phyloP scores from a whole-genome alignment of 306 rosid species.

The Lotus japonicus region DNA sequence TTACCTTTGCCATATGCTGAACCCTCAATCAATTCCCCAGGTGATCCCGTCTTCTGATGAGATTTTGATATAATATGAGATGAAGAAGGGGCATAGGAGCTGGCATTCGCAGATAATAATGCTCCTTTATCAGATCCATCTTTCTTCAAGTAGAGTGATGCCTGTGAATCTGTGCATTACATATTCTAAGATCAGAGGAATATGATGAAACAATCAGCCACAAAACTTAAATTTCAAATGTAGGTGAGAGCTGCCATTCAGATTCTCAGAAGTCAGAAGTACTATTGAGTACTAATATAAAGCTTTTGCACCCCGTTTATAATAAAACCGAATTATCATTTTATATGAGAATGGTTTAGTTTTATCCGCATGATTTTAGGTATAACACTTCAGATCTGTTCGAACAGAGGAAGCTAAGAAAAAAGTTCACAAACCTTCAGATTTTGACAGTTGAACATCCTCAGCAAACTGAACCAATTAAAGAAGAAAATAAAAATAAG shows the following conservation, averaged over 20 bases:
- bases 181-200: constrained; percentile 7
- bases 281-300: not conserved
- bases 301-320: not conserved
- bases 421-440: constrained; percentile 55
- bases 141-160: constrained; percentile 37
- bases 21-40: constrained; percentile 36
- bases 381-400: not conserved
- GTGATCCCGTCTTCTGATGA: constrained; percentile 46
- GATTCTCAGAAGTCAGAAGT: not conserved
- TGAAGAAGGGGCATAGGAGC: constrained; percentile 48
- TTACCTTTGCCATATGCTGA: constrained; percentile 37
- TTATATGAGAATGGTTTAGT: not conserved
- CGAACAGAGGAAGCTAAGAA: constrained; percentile 6
- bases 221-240: not conserved
- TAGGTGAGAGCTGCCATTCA: constrained; percentile 13
- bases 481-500: constrained; percentile 24
- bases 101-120: constrained; percentile 34
- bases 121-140: constrained; percentile 51
- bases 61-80: constrained; percentile 33
- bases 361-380: constrained; percentile 4
- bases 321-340: not conserved
- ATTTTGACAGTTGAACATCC: constrained; percentile 45
- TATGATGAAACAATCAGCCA: not conserved
- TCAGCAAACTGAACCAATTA: constrained; percentile 47
- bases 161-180: constrained; percentile 52